Conservation (phyloP, 1,139 yeast species). For the Blastobotrys illinoisensis region DNA sequence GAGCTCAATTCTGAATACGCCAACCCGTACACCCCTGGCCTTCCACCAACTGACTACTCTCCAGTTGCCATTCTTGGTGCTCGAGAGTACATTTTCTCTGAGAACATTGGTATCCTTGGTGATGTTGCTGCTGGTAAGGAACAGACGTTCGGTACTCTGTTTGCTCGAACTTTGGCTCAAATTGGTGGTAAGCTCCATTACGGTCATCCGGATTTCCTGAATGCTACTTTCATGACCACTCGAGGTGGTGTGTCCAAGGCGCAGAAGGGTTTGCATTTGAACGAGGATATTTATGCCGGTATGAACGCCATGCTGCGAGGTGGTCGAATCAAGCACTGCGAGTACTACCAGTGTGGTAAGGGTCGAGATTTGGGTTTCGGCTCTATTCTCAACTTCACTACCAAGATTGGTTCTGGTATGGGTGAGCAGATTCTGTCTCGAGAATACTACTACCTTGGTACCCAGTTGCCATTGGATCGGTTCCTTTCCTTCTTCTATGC, state of each 20-base stretch:
- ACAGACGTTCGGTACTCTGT: slow-evolving; percentile 97
- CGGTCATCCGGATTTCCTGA: slow-evolving; percentile 99
- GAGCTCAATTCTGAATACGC: slow-evolving; percentile 64
- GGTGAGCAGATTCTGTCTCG: slow-evolving; percentile 99
- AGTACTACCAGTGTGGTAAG: slow-evolving; percentile 99
- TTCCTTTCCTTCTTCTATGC: slow-evolving; percentile 97
- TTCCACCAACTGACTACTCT: slow-evolving; percentile 26
- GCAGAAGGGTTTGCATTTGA: slow-evolving; percentile 95
- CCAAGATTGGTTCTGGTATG: slow-evolving; percentile 99
- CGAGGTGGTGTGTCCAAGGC: slow-evolving; percentile 99
- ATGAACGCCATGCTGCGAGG: slow-evolving; percentile 97
- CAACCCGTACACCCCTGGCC: slow-evolving; percentile 44
- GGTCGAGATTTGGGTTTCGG: slow-evolving; percentile 99
- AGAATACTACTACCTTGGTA: slow-evolving; percentile 95
- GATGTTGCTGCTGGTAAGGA: slow-evolving; percentile 99
- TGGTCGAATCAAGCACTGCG: slow-evolving; percentile 98
- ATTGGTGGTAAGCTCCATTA: slow-evolving; percentile 98
- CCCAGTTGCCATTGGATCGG: slow-evolving; percentile 95
- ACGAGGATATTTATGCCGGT: slow-evolving; percentile 99
- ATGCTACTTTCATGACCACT: slow-evolving; percentile 89
- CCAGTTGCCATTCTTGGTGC: slow-evolving; percentile 99
- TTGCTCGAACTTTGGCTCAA: slow-evolving; percentile 96
- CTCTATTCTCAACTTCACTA: slow-evolving; percentile 95
- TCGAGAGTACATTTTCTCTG: slow-evolving; percentile 97
- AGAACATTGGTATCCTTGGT: slow-evolving; percentile 97